Evolutionary conservation across 2,329 filamentous ascomycete genomes (phyloP).

Genomic region (Fusarium sp.): DNA sequence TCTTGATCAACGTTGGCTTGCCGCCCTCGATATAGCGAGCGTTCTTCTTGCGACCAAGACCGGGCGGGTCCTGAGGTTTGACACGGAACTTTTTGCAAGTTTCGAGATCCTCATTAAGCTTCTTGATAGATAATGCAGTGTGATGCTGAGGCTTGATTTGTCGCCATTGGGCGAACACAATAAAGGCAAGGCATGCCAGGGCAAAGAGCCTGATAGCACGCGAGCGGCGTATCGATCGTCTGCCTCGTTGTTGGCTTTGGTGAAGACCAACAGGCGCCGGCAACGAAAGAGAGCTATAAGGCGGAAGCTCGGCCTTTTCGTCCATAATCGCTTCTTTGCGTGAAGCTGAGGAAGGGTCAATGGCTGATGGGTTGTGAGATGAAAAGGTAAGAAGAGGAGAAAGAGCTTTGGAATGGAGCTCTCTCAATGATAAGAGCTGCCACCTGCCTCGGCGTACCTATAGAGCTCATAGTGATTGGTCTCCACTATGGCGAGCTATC

Average conservation of each 20-base stretch:
- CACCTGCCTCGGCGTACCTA: not conserved
- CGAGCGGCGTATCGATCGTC: constrained; percentile 59
- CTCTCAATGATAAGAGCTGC: constrained; percentile 29
- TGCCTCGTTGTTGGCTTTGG: constrained; percentile 40
- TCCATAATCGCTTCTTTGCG: constrained; percentile 46
- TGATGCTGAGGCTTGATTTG: constrained; percentile 55
- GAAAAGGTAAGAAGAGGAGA: constrained; percentile 16
- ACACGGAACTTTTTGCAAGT: constrained; percentile 70
- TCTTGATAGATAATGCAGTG: constrained; percentile 64
- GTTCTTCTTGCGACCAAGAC: constrained; percentile 70
- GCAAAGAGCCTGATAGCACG: constrained; percentile 61
- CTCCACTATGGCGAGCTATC: constrained; percentile 41
- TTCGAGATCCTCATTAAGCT: constrained; percentile 68
- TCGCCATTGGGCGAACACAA: constrained; percentile 65
- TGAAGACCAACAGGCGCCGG: constrained; percentile 39
- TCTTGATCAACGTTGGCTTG: constrained; percentile 74
- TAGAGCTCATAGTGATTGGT: constrained; percentile 37
- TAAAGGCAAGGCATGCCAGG: constrained; percentile 65
- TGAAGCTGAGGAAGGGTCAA: constrained; percentile 9
- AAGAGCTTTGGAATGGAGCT: constrained; percentile 38
- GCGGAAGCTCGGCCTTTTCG: constrained; percentile 62
- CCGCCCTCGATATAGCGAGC: constrained; percentile 72
- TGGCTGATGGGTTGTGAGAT: not conserved
- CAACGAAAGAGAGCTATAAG: constrained; percentile 59
- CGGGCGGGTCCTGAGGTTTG: constrained; percentile 70